A percentile compares a stretch with the other conserved stretches of the same genome.
These are phyloP conservation scores for Lactifluus hygrophoroides DNA, from an alignment of 768 basidiomycete species.

Conservation along the genomic window DNA sequence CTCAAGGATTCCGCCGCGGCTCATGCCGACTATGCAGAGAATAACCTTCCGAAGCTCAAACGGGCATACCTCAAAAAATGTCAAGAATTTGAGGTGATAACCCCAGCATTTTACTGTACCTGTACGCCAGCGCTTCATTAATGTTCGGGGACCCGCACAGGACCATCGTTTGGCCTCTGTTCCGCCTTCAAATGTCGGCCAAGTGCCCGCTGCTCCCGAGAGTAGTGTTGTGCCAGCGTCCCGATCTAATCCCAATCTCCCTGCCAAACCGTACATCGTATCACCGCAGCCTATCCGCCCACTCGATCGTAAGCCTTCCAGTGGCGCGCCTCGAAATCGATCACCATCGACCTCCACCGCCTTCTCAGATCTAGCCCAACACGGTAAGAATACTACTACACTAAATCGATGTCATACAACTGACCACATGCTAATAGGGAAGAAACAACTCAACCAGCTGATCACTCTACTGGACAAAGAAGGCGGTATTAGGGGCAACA, in stretches of 20 bases:
- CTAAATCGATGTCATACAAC: neutral
- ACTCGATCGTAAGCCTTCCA: constrained; percentile 65
- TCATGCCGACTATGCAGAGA: constrained; percentile 78
- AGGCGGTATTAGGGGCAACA: constrained; percentile 47
- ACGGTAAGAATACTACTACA: constrained; percentile 37
- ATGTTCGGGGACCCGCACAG: constrained; percentile 29
- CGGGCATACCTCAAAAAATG: constrained; percentile 75
- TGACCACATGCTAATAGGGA: constrained; percentile 39
- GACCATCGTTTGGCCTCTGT: constrained; percentile 55
- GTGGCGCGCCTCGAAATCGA: constrained; percentile 53
- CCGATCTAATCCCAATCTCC: constrained; percentile 39
- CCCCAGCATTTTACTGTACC: neutral
- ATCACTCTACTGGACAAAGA: constrained; percentile 76
- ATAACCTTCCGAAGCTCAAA: constrained; percentile 72
- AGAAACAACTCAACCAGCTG: constrained; percentile 78
- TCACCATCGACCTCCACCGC: constrained; percentile 77
- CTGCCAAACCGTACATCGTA: constrained; percentile 48
- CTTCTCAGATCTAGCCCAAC: constrained; percentile 82
- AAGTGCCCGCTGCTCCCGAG: constrained; percentile 26
- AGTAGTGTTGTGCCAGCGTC: constrained; percentile 30
- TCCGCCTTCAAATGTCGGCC: constrained; percentile 28
- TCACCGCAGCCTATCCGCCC: constrained; percentile 69
- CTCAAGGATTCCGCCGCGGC: constrained; percentile 67
- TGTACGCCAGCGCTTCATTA: neutral
- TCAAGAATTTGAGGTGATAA: constrained; percentile 70